Evolutionary conservation across 2,329 filamentous ascomycete genomes (phyloP), one percentile per base, ranked within the genome.

Genomic region (Sclerotinia trifoliorum): DNA sequence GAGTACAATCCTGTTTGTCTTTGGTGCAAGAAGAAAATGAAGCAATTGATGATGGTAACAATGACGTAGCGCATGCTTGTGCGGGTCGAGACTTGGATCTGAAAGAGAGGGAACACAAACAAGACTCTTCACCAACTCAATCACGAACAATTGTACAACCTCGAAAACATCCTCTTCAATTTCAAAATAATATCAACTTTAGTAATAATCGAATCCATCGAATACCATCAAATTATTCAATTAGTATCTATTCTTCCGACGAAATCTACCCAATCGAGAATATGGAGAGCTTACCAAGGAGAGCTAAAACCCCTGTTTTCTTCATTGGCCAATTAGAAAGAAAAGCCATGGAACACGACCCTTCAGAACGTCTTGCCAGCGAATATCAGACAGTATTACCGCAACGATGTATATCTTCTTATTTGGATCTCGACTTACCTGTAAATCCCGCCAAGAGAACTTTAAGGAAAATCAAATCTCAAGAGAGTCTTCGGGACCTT

Each of bases 381-480:
- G 66, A 73, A 42, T 76, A 76, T 66, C 70, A 70, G 39, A 29
- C 71, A 21, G 35, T 75, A 60, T 71, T 73, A 68, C 58, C 56
- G 29, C 64, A 68, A 32, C 39, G 61, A 26, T 56, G 48, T 35
- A 71, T 71, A 8, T 65, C 70, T 39, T 39, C 26, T 48, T 42
- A 60, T 35, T 60, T 68, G 21, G 39, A 62, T n/a, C 24, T 69
- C 3, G 39, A 65, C 21, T 49, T 66, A 19, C 68, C 66, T 46
- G 63, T 49, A 19, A 69, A 52, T 15, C 67, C 69, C 1, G 32
- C n/a, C 26, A 65, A 69, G 52, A 67, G 70, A 52, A 57, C 64
- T 21, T 64, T 77, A 7, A 67, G 75, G 24, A 77, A 75, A 64
- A 73, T 76, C 52, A 75, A 77, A 69, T 75, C 73, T 15, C 75